phyloP scores from a whole-genome alignment of 1,284 basidiomycete genomes.

The Uromyces viciae-fabae region DNA sequence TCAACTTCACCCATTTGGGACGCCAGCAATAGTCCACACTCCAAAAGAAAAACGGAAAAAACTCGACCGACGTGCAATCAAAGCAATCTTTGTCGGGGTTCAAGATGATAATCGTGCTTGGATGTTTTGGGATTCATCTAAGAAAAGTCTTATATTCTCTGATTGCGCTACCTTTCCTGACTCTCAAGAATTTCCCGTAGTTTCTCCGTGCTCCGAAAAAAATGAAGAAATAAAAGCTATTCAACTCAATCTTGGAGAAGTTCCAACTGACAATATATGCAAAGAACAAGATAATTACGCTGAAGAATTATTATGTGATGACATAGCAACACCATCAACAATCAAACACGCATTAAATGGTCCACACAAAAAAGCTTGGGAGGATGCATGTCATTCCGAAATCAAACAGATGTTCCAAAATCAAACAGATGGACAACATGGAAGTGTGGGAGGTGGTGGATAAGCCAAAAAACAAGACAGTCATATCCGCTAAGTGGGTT shows the following conservation, averaged over 20 bases:
- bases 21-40: not conserved
- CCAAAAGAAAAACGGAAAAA: not conserved
- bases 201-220: no score
- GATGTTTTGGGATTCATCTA: not conserved
- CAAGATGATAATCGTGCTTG: not conserved
- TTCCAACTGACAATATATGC: no score
- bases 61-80: not conserved
- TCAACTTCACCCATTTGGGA: not conserved
- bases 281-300: no score
- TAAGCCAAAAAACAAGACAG: not conserved
- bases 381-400: no score
- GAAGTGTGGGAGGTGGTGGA: not conserved
- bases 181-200: no score
- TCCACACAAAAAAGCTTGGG: no score
- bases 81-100: not conserved
- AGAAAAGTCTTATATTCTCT: not conserved
- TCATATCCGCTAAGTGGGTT: not conserved
- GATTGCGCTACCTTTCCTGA: not conserved
- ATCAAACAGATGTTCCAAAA: no score
- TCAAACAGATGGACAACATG: no score
- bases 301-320: no score
- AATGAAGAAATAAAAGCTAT: not conserved
- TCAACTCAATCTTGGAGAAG: not conserved
- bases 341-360: no score
- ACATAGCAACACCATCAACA: no score